A percentile compares a stretch with the other conserved stretches of the same genome.
Conservation (phyloP, 2,329 filamentous ascomycete genomes). For the Pseudopyricularia cyperi region DNA sequence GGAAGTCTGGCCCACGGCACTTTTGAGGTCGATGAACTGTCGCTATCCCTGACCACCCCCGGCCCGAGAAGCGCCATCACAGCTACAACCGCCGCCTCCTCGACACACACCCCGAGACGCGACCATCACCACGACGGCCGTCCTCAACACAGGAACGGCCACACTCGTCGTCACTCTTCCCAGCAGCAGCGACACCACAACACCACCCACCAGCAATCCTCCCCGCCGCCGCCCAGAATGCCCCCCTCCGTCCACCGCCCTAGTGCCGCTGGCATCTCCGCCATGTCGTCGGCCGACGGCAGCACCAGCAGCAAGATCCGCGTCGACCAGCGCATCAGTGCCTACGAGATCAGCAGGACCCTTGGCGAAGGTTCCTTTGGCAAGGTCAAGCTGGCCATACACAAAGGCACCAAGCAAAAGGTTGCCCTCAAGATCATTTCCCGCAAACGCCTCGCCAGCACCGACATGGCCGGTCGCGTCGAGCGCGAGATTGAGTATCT, state of each 20-base stretch:
- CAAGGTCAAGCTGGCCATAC: constrained; percentile 94
- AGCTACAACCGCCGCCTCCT: background rate
- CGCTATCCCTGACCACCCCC: background rate
- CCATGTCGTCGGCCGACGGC: background rate
- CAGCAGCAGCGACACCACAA: background rate
- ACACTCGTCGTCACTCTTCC: background rate
- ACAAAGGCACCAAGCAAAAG: constrained; percentile 84
- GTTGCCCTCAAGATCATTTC: constrained; percentile 98
- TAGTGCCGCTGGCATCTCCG: background rate
- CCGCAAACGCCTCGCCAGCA: constrained; percentile 85
- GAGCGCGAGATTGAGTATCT: constrained; percentile 98
- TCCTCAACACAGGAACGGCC: background rate
- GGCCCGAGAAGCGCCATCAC: background rate
- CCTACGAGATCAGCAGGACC: constrained; percentile 82
- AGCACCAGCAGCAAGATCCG: constrained; percentile 6
- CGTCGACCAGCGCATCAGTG: constrained; percentile 68
- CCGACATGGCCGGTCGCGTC: constrained; percentile 95
- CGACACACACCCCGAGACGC: background rate
- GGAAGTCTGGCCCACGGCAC: background rate
- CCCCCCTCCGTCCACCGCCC: background rate
- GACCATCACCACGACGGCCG: background rate
- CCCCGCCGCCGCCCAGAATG: background rate
- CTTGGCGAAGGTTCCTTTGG: constrained; percentile 95
- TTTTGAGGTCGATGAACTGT: constrained; percentile 1
- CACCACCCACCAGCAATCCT: background rate